phyloP scores from a whole-genome alignment of 257 asterid genomes.

The Primulina tabacum region DNA sequence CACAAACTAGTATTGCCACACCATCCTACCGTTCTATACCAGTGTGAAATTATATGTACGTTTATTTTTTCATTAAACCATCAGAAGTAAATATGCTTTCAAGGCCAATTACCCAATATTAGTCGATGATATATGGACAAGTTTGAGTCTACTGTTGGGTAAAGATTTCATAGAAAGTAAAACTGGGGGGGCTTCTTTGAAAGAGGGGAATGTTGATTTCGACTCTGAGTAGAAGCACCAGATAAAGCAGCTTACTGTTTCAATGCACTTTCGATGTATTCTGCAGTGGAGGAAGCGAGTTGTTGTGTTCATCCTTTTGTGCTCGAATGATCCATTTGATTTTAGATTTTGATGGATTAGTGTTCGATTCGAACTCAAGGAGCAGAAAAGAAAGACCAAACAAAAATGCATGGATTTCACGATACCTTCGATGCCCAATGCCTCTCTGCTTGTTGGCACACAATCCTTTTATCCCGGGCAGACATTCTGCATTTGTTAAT shows the following conservation, averaged over 20 bases:
- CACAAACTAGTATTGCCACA: no score
- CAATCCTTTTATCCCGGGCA: constrained; percentile 88
- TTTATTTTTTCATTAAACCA: no score
- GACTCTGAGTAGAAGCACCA: constrained; percentile 35
- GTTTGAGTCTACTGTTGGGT: neutral
- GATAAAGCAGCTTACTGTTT: constrained; percentile 44
- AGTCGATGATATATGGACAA: no score
- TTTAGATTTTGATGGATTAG: constrained; percentile 6
- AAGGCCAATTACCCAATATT: no score
- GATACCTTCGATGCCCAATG: constrained; percentile 95
- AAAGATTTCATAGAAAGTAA: constrained; percentile 47
- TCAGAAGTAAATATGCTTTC: no score
- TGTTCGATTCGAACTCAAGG: constrained; percentile 19
- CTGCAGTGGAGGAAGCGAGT: constrained; percentile 64
- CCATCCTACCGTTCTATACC: no score
- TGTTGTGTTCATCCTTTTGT: constrained; percentile 29
- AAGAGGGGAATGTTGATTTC: constrained; percentile 36
- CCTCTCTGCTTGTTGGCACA: constrained; percentile 97
- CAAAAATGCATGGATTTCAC: neutral
- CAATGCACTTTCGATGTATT: constrained; percentile 56
- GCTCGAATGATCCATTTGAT: constrained; percentile 61
- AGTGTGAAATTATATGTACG: no score
- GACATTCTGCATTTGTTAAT: constrained; percentile 60
- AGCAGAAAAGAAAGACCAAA: neutral
- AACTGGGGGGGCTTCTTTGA: constrained; percentile 60